Base-by-base conservation (phyloP, 192 early-diverging fungal genomes). In the Cladochytrium replicatum region DNA sequence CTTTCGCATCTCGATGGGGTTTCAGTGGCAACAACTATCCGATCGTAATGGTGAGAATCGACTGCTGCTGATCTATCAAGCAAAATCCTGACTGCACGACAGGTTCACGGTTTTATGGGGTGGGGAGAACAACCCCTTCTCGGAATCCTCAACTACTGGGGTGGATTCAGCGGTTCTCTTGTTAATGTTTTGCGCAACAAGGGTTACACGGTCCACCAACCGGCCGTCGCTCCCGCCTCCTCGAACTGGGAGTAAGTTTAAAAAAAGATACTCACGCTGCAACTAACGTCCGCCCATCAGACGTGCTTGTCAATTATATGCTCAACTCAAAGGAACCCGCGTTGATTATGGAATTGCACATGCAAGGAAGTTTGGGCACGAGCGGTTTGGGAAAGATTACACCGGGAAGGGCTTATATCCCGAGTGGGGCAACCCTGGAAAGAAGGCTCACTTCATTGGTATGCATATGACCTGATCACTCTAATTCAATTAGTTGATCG, bases 291-390 rank as follows among this genome's bases (percentile, higher is more conserved):
- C 3, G 43, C 50, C 27, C 46, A 55, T 39, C 54, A 43, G 50
- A 30, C 58, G 58, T 46, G 58, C 58, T 1, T 60, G 58, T 40
- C 50, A 60, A 28, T 32, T 52, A 5, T 60, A 46, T 46, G 58
- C 58, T 26, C 58, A 60, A 29, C 32, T 60, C 24, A 54, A 32
- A 15, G 58, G 58, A 8, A 11, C 29, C 1, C 11, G 29, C 15
- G 52, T 52, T 0, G 58, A 60, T 39, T 60, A 60, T 29, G 58
- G 58, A 15, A n/a, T 60, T 3, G 58, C 43, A 0, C 31, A 51
- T n/a, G 42, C 52, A 4, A 37, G 0, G 4, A 42, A 22, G 2
- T 60, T 60, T 44, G 51, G 51, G 8, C 58, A 60, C 27, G 21
- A 21, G 9, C 46, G 58, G 3, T 60, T 45, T 37, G 58, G 58